phyloP scores from a whole-genome alignment of 169 alveolate species.

The Eimeria falciformis region DNA sequence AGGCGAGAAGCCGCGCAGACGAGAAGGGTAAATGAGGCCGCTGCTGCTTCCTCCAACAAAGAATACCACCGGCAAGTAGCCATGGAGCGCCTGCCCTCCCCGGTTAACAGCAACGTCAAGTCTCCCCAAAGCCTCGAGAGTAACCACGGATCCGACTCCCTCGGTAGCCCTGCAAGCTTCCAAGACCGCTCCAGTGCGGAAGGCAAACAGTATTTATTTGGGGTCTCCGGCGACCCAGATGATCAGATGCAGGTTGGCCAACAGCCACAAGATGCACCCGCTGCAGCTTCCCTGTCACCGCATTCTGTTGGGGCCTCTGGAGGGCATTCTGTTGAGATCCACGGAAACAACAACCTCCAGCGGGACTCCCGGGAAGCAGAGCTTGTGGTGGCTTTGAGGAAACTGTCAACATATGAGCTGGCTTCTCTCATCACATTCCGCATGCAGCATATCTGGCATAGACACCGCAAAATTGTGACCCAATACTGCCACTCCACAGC shows the following conservation, averaged over 20 bases:
- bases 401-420: slow-evolving; percentile 46
- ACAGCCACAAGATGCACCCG: neutral
- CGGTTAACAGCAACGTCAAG: neutral
- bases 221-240: neutral
- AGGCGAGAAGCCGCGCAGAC: slow-evolving; percentile 75
- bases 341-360: neutral
- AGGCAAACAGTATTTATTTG: neutral
- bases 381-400: slow-evolving; percentile 14
- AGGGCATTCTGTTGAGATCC: neutral
- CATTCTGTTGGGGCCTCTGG: neutral
- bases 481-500: neutral
- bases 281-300: neutral
- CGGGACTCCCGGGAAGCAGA: slow-evolving; percentile 1
- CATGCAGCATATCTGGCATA: slow-evolving; percentile 8
- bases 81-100: neutral
- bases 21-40: neutral
- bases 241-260: neutral
- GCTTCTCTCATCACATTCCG: slow-evolving; percentile 67
- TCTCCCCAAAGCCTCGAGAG: slow-evolving; percentile 27
- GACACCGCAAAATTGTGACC: slow-evolving; percentile 23
- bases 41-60: neutral
- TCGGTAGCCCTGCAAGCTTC: neutral
- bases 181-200: neutral
- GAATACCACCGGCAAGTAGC: neutral
- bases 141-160: slow-evolving; percentile 5